These are phyloP conservation scores for Candida qinlingensis DNA, from an alignment of 805 yeast species.

Conservation along the genomic window DNA sequence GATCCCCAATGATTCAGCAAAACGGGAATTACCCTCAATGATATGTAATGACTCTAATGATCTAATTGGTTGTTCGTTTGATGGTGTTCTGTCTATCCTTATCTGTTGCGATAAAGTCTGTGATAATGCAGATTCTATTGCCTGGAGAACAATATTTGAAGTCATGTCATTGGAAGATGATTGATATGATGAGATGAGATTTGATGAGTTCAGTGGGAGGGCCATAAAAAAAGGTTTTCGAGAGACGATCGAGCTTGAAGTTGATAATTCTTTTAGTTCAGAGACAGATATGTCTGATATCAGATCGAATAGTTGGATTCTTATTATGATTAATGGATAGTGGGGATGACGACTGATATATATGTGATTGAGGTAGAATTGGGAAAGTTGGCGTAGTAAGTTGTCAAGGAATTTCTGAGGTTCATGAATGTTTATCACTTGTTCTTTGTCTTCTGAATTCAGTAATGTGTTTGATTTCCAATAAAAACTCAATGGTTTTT, in stretches of 20 bases:
- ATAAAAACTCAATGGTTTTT: constrained; percentile 39
- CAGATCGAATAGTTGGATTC: constrained; percentile 66
- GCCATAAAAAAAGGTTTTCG: constrained; percentile 62
- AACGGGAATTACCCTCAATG: constrained; percentile 57
- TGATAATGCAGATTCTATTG: constrained; percentile 50
- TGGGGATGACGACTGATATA: constrained; percentile 63
- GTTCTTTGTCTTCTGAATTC: constrained; percentile 22
- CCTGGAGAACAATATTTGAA: constrained; percentile 51
- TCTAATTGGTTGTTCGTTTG: constrained; percentile 25
- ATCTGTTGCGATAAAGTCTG: constrained; percentile 36
- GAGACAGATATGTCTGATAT: constrained; percentile 19
- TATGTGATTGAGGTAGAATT: constrained; percentile 55
- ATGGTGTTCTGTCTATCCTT: constrained; percentile 26
- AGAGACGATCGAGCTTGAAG: constrained; percentile 41
- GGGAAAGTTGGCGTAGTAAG: constrained; percentile 42
- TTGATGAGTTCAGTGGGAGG: constrained; percentile 62
- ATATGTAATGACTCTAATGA: constrained; percentile 54
- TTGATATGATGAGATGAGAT: constrained; percentile 35
- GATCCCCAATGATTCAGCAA: constrained; percentile 56
- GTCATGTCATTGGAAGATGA: constrained; percentile 34
- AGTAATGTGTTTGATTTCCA: constrained; percentile 33
- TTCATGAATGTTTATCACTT: constrained; percentile 32
- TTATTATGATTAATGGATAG: constrained; percentile 51
- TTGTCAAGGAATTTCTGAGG: constrained; percentile 47
- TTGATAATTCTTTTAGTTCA: constrained; percentile 10